phyloP scores from a whole-genome alignment of 2,329 filamentous ascomycete genomes.

The Curvularia sp. region DNA sequence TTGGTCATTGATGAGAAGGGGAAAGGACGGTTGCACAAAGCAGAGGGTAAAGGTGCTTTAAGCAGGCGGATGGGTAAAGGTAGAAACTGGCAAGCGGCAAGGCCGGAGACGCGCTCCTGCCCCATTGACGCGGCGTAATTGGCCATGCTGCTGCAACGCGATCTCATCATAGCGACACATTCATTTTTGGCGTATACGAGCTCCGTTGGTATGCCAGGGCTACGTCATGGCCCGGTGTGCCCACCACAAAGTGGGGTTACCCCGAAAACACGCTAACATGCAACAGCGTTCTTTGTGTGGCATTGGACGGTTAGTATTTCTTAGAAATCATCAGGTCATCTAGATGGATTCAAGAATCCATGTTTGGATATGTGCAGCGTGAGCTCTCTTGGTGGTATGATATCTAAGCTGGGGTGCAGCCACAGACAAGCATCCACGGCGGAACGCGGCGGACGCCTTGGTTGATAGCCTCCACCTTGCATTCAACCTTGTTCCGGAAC shows the following conservation, averaged over 20 bases:
- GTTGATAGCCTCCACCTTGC: conserved; percentile 11
- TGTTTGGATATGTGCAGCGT: background rate
- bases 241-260: conserved; percentile 18
- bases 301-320: background rate
- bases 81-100: conserved; percentile 12
- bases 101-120: conserved; percentile 24
- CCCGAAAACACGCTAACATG: conserved; percentile 13
- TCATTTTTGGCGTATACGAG: conserved; percentile 24
- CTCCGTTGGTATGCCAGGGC: conserved; percentile 12
- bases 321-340: background rate
- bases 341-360: background rate
- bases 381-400: background rate
- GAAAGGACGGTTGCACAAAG: background rate
- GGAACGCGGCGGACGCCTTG: conserved; percentile 15
- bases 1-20: background rate
- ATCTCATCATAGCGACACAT: conserved; percentile 32
- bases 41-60: conserved; percentile 14
- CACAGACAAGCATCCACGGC: background rate
- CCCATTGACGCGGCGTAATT: conserved; percentile 25
- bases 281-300: conserved; percentile 10
- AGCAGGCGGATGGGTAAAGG: conserved; percentile 16
- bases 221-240: conserved; percentile 19
- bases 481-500: conserved; percentile 2
- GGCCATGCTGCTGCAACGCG: conserved; percentile 19
- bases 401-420: background rate